Base-by-base conservation (phyloP, 768 basidiomycete genomes). In the Collybiopsis luxurians region DNA sequence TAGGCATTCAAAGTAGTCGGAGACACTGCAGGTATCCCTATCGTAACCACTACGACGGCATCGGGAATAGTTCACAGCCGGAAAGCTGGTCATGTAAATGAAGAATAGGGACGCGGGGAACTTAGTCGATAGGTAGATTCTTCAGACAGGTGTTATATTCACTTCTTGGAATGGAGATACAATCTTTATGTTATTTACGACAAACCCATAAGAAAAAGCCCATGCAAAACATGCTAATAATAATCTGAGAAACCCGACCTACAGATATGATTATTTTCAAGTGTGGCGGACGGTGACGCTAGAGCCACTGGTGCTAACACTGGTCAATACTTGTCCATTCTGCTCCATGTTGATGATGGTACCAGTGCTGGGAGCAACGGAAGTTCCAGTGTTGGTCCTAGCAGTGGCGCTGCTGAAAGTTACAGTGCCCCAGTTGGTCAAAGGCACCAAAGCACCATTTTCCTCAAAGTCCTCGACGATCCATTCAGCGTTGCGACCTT, bases 341-440 rank as follows among this genome's bases (percentile, higher is more conserved):
- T 70, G 69, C 60, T 66, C 59, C 42, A 70, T 64, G 61, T 70
- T 60, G 61, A 70, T 67, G 57, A 65, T 47, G 17, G 62, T 67
- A 27, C 65, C 62, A 57, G 64, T 63, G 15, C 63, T 49, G 34
- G 66, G 64, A 45, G 50, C 55, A 19, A 45, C 62, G 61, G 38
- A 34, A 15, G 51, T 39, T 17, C 38, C 63, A 53, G 59, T 58
- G 23, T 46, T 13, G n/a, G 62, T 59, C 26, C 24, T 46, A 9
- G 67, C 67, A 9, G 60, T 57, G 21, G 65, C 67, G 53, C 60
- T 61, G 31, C 65, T 66, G 64, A 70, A 70, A 49, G 27, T 55
- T 53, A 75, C 69, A 19, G 67, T 57, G 34, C 69, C 69, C 10
- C 59, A 59, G 4, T 64, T 21, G 24, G 19, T 39, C 15, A 36